Conservation (phyloP, 192 early-diverging fungal genomes). For the Kickxella alabastrina region DNA sequence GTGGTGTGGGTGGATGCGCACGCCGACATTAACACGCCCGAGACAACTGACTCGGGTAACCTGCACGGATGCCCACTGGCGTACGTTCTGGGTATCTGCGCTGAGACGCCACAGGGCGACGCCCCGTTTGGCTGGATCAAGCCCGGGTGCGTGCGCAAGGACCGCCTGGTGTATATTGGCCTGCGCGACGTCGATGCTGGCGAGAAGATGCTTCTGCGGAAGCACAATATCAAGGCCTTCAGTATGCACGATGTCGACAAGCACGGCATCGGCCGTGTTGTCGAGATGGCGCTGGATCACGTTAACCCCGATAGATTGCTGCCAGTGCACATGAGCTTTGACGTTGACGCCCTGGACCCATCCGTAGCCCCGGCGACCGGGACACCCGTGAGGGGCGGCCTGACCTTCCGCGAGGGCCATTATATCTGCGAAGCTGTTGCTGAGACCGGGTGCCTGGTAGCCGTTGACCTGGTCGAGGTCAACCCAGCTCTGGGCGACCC, state of each 20-base stretch:
- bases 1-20: conserved; percentile 97
- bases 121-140: conserved; percentile 75
- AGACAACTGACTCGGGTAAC: conserved; percentile 83
- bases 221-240: conserved; percentile 87
- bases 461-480: conserved; percentile 93
- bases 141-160: conserved; percentile 60
- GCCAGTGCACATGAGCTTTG: conserved; percentile 88
- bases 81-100: conserved; percentile 80
- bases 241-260: conserved; percentile 96
- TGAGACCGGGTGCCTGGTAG: conserved; percentile 84
- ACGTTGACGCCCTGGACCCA: conserved; percentile 95
- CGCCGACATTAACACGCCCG: conserved; percentile 92
- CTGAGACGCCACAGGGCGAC: conserved; percentile 42
- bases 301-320: conserved; percentile 68
- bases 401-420: conserved; percentile 95
- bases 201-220: conserved; percentile 80
- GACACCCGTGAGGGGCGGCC: conserved; percentile 91
- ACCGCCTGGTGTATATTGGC: conserved; percentile 92
- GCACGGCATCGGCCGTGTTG: conserved; percentile 86
- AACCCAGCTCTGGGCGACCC: conserved; percentile 84
- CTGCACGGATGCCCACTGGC: conserved; percentile 94
- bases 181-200: conserved; percentile 87
- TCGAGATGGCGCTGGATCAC: conserved; percentile 89
- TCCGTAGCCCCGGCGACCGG: conserved; percentile 91
- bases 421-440: conserved; percentile 90